Evolutionary conservation across 78 protist genomes (phyloP), one percentile per base, ranked within the genome.

Genomic region (Guillardia theta): DNA sequence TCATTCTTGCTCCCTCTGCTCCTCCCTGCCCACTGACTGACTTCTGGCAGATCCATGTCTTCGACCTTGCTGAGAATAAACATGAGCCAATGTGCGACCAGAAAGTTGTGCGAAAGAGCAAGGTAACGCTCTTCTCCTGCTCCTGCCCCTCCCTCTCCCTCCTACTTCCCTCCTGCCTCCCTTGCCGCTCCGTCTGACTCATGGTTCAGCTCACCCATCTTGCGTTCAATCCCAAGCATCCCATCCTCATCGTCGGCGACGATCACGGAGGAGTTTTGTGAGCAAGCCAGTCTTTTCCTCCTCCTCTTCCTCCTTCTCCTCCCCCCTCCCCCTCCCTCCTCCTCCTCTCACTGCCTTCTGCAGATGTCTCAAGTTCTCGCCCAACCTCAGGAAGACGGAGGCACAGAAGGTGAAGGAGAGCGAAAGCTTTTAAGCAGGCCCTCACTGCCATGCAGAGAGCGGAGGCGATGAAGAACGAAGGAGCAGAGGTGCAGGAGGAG

Each of bases 171-270:
- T n/a, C n/a, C n/a, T n/a, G n/a, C n/a, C n/a, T n/a, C n/a, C n/a
- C n/a, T n/a, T n/a, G n/a, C n/a, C n/a, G n/a, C n/a, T n/a, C n/a
- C 87, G 87, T 43, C 39, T 70, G 87, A 70, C 41, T 15, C 45
- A 3, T 27, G 87, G 3, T 4, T 37, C 87, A 70, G 93, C 97
- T 96, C 50, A 97, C 98, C n/a, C 96, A 96, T 48, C 10, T 98
- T 37, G 53, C 93, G 33, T 98, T 98, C 95, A 96, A 95, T 46
- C 94, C 93, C n/a, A 9, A 8, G 41, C 4, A 27, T 24, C 97
- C 97, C 30, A 64, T 96, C 64, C 0, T 98, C 36, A 36, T 96
- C 43, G 97, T 97, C 44, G 99, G 98, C 78, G 99, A 98, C 80
- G 98, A 96, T 80, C 93, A 94, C n/a, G 98, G 98, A 43, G 48